Conservation (phyloP, 1,139 yeast species). For the Scheffersomyces illinoinensis region DNA sequence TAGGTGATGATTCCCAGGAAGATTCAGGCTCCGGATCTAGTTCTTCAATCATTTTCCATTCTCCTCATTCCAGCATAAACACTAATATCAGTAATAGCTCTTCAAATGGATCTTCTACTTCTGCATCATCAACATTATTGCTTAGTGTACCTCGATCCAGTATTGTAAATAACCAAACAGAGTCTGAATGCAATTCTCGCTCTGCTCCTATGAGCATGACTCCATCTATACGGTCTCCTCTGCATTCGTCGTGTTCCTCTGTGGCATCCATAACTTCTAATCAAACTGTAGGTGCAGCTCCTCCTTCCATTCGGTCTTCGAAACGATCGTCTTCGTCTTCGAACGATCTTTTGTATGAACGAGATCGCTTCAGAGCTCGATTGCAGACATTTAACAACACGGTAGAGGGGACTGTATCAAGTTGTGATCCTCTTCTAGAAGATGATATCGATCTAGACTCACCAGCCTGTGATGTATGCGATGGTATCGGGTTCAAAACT, state of each 20-base stretch:
- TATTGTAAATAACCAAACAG: not conserved
- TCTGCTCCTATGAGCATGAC: not conserved
- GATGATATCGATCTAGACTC: slow-evolving; percentile 1
- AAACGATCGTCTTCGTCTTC: slow-evolving; percentile 47
- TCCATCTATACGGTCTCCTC: not conserved
- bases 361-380: slow-evolving; percentile 47
- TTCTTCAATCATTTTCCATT: not conserved
- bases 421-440: not conserved
- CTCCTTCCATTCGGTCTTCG: slow-evolving; percentile 6
- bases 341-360: slow-evolving; percentile 42
- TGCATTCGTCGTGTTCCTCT: not conserved
- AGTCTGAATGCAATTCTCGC: not conserved
- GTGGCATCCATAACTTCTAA: not conserved
- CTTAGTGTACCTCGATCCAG: not conserved
- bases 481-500: slow-evolving; percentile 38
- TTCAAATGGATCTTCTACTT: not conserved
- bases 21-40: not conserved
- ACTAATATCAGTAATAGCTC: not conserved
- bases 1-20: not conserved
- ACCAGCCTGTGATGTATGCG: slow-evolving; percentile 37
- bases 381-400: slow-evolving; percentile 33
- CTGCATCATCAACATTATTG: not conserved
- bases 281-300: not conserved
- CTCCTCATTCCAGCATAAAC: not conserved
- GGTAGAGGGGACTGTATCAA: slow-evolving; percentile 5